Conservation (phyloP, 768 basidiomycete genomes). For the Russula olivacea region DNA sequence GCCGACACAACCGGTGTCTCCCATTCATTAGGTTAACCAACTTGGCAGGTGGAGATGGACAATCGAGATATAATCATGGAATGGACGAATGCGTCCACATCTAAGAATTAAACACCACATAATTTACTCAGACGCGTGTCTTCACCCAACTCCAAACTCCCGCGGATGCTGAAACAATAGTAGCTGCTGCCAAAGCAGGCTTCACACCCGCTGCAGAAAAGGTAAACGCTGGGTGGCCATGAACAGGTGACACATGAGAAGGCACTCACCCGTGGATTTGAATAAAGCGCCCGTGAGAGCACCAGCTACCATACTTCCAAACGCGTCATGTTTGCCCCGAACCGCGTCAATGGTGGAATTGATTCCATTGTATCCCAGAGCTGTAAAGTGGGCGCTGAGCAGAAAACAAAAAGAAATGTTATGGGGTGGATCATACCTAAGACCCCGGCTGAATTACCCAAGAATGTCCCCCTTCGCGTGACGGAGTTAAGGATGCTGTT, state of each 20-base stretch:
- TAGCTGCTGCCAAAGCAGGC: constrained; percentile 85
- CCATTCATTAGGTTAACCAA: constrained; percentile 17
- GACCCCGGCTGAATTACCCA: constrained; percentile 97
- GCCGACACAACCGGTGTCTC: constrained; percentile 15
- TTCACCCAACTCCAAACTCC: constrained; percentile 96
- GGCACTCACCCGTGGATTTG: constrained; percentile 81
- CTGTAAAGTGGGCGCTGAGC: constrained; percentile 44
- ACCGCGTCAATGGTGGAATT: constrained; percentile 89
- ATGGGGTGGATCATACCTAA: constrained; percentile 63
- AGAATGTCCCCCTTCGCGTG: constrained; percentile 93
- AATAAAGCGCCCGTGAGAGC: constrained; percentile 85
- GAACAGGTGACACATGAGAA: constrained; percentile 32
- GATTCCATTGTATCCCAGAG: constrained; percentile 92
- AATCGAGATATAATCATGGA: constrained; percentile 17
- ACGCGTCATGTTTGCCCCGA: constrained; percentile 87
- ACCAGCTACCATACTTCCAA: constrained; percentile 89
- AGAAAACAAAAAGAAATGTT: constrained; percentile 37
- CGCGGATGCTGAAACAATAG: constrained; percentile 82
- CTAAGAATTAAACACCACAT: constrained; percentile 41
- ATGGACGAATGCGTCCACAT: constrained; percentile 27
- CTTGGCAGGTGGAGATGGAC: constrained; percentile 5
- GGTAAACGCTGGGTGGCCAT: constrained; percentile 28
- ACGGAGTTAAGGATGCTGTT: constrained; percentile 96
- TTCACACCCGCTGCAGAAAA: constrained; percentile 74
- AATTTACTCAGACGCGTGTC: constrained; percentile 63